A percentile compares a stretch with the other conserved stretches of the same genome.
phyloP scores from a whole-genome alignment of 768 basidiomycete genomes.

The Rhizopogon vesiculosus region DNA sequence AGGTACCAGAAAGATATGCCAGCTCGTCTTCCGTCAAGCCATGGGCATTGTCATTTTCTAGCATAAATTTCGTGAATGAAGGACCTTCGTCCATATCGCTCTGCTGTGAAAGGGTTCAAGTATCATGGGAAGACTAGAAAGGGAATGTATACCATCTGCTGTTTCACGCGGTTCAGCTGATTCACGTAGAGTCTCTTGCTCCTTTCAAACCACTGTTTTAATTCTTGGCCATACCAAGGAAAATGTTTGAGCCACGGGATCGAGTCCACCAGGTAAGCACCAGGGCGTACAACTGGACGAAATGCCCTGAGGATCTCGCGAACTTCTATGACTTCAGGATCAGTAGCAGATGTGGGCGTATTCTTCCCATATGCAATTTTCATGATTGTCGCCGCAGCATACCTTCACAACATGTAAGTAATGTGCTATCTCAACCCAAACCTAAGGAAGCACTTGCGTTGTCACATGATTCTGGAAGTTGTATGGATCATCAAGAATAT shows the following conservation, averaged over 20 bases:
- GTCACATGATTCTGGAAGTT: conserved; percentile 22
- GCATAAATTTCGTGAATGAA: conserved; percentile 47
- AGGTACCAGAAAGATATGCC: no score
- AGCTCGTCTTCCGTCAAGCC: no score
- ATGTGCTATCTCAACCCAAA: conserved; percentile 40
- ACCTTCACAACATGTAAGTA: conserved; percentile 6
- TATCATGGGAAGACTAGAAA: not conserved
- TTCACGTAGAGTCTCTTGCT: conserved; percentile 43
- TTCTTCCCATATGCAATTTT: conserved; percentile 23
- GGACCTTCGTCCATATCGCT: conserved; percentile 15
- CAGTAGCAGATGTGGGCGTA: conserved; percentile 7
- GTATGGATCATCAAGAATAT: conserved; percentile 19
- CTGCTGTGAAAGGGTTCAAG: not conserved
- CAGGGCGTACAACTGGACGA: conserved; percentile 24
- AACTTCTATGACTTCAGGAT: conserved; percentile 22
- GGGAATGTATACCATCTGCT: conserved; percentile 29
- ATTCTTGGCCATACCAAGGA: conserved; percentile 55
- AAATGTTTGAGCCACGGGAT: conserved; percentile 37
- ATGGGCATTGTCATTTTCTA: conserved; percentile 10
- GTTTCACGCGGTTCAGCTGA: conserved; percentile 37
- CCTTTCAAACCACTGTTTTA: conserved; percentile 49
- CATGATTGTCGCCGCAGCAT: conserved; percentile 20
- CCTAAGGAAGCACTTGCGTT: conserved; percentile 8
- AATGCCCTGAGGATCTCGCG: conserved; percentile 24
- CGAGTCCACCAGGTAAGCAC: conserved; percentile 28